A percentile compares a stretch with the other conserved stretches of the same genome.
phyloP scores from a whole-genome alignment of 148 eudicot genomes.

The Rhododendron williamsianum region DNA sequence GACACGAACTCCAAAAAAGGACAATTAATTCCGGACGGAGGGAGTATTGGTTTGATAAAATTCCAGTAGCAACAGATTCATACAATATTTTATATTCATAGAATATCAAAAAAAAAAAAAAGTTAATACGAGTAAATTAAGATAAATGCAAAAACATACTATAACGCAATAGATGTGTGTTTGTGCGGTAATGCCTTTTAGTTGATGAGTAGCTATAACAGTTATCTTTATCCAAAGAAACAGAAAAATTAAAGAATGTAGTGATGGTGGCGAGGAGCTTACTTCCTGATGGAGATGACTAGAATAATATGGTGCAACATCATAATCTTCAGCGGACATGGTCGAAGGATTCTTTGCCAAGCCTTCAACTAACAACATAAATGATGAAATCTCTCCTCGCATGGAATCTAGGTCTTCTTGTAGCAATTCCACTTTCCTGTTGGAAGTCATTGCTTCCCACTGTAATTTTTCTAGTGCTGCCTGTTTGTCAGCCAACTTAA shows the following conservation, averaged over 20 bases:
- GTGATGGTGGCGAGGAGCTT: conserved; percentile 25
- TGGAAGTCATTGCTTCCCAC: conserved; percentile 89
- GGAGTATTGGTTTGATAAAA: background rate
- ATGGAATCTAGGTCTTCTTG: conserved; percentile 58
- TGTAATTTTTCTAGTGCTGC: conserved; percentile 81
- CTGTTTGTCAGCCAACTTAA: conserved; percentile 87
- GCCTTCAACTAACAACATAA: conserved; percentile 58
- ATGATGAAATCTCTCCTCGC: conserved; percentile 58
- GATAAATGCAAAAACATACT: background rate
- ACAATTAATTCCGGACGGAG: no score
- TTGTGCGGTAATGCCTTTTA: background rate
- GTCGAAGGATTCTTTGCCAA: conserved; percentile 40
- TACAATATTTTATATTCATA: no score
- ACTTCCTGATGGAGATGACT: conserved; percentile 46
- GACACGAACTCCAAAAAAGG: no score
- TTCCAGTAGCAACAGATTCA: background rate
- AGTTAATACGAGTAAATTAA: background rate
- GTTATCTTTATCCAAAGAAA: background rate
- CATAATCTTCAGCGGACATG: conserved; percentile 46
- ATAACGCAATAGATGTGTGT: background rate
- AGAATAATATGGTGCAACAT: conserved; percentile 35
- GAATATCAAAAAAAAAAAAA: no score
- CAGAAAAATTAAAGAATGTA: background rate
- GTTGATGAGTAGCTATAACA: background rate
- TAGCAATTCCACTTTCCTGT: conserved; percentile 58